These are phyloP conservation scores for Melanopsichium pennsylvanicum DNA, from an alignment of 1,284 basidiomycete species.

Conservation along the genomic window DNA sequence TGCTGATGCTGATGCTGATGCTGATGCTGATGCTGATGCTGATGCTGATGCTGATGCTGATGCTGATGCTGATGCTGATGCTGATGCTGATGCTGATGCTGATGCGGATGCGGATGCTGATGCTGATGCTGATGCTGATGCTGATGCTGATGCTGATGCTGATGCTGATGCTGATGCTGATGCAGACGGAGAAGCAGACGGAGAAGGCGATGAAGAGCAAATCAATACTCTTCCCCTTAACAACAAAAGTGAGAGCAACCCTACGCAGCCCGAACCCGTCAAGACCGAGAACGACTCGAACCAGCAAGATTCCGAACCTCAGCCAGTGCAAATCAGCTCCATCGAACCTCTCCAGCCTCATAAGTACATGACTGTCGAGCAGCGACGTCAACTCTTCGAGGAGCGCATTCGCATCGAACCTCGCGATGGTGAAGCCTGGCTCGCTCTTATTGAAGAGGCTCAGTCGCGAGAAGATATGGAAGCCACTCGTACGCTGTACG, in stretches of 20 bases:
- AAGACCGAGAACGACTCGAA: too few species aligned
- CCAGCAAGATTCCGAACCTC: neutral
- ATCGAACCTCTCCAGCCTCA: conserved; percentile 17
- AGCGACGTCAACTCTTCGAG: conserved; percentile 42
- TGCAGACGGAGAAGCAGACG: neutral
- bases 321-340: conserved; percentile 1
- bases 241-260: conserved; percentile 2
- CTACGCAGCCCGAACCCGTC: too few species aligned
- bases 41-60: conserved; percentile 26
- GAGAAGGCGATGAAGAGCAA: too few species aligned
- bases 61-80: conserved; percentile 9
- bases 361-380: conserved; percentile 39
- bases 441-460: conserved; percentile 74
- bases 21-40: conserved; percentile 1
- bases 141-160: neutral
- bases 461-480: conserved; percentile 75
- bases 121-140: neutral
- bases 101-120: neutral
- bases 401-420: conserved; percentile 69
- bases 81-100: conserved; percentile 16
- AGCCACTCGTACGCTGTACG: conserved; percentile 76
- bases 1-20: neutral
- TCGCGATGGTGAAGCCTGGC: conserved; percentile 76
- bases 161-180: neutral
- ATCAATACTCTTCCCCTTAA: neutral